Evolutionary conservation across 352 stramenopile genomes (phyloP), one percentile per base, ranked within the genome.

Genomic region (Pythium sukuiense): DNA sequence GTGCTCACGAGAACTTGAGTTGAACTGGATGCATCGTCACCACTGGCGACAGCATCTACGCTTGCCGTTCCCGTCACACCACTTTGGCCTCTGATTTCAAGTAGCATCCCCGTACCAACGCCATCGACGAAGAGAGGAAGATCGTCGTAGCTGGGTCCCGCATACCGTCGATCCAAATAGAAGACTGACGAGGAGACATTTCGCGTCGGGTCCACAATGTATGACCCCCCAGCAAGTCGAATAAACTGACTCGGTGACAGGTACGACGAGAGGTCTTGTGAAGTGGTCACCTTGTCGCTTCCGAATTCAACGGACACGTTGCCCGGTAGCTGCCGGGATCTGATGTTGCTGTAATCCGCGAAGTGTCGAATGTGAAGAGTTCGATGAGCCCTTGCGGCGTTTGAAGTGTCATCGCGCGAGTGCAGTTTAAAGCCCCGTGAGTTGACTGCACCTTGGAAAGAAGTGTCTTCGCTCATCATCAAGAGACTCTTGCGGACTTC

Each of bases 351-450:
- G 30, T 70, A 73, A 43, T 85, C 77, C 7, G 80, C 70, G 53
- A 80, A 89, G 58, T 89, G 78, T 11, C 76, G 76, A 49, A 89
- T 80, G 32, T 86, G 69, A 33, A 83, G 26, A 0, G 72, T 75
- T 6, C 69, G 73, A 20, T 87, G 78, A 27, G 69, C 49, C 12
- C 71, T 56, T 9, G 70, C 64, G 1, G 67, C 63, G 14, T 77
- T 61, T 8, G 72, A 56, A 30, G 77, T 82, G 52, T 83, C 76
- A 59, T 87, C 80, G 9, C 74, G 71, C 13, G 80, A 87, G 32
- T 77, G 60, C 29, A 89, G 35, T 24, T 77, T 74, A 11, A 87
- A 55, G 8, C 80, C 80, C 30, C 79, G 69, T 27, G 80, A 79
- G 63, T 85, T 89, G 41, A 83, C 61, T 5, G 74, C 53, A 6